These are phyloP conservation scores for Nakazawaea ernobii DNA, from an alignment of 805 yeast species.

Conservation along the genomic window DNA sequence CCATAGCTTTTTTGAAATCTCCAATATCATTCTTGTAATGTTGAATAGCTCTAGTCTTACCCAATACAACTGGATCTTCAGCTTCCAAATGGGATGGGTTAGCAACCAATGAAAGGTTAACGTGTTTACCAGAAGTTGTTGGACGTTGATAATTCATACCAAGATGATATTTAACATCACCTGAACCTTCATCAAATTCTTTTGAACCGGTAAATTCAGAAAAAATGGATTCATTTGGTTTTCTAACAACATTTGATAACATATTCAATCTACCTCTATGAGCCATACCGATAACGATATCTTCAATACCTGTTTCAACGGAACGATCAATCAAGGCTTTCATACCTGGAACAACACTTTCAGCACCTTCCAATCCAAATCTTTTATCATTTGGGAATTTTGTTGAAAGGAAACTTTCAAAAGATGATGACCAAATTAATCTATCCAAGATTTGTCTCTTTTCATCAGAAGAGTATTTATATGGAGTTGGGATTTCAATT, in stretches of 20 bases:
- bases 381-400: slow-evolving; percentile 98
- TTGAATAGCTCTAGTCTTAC: slow-evolving; percentile 95
- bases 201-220: slow-evolving; percentile 92
- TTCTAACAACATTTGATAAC: slow-evolving; percentile 96
- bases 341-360: slow-evolving; percentile 93
- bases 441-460: slow-evolving; percentile 96
- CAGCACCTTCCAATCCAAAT: slow-evolving; percentile 98
- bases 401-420: slow-evolving; percentile 87
- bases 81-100: slow-evolving; percentile 99
- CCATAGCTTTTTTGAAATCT: slow-evolving; percentile 78
- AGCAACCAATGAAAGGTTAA: slow-evolving; percentile 92
- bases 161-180: slow-evolving; percentile 98
- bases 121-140: slow-evolving; percentile 95
- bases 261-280: slow-evolving; percentile 99
- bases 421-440: slow-evolving; percentile 92
- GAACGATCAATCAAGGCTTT: slow-evolving; percentile 92
- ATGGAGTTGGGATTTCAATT: slow-evolving; percentile 88
- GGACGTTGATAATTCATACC: slow-evolving; percentile 99
- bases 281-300: slow-evolving; percentile 98
- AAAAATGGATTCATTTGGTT: slow-evolving; percentile 96
- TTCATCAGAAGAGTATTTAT: slow-evolving; percentile 76
- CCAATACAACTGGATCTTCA: slow-evolving; percentile 97
- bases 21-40: slow-evolving; percentile 87
- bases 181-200: slow-evolving; percentile 92
- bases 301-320: slow-evolving; percentile 90